phyloP scores from a whole-genome alignment of 257 asterid species.

The Avicennia marina region DNA sequence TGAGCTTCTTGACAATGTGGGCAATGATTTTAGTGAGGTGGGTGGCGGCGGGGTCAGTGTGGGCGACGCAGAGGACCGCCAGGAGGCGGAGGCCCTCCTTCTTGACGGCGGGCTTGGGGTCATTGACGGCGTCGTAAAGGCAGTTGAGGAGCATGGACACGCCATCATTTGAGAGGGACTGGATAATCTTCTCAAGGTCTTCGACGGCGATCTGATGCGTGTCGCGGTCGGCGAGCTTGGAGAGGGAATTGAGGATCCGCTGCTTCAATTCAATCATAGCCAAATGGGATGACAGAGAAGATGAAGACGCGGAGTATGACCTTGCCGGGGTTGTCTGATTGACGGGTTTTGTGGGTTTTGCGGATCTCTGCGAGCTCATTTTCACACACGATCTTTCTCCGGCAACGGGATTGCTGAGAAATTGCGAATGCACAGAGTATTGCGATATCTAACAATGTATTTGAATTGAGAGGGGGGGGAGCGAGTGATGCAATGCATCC shows the following conservation, averaged over 20 bases:
- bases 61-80: conserved; percentile 58
- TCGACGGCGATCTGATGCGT: conserved; percentile 98
- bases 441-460: not conserved
- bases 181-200: conserved; percentile 80
- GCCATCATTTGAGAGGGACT: conserved; percentile 73
- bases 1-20: conserved; percentile 70
- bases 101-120: conserved; percentile 79
- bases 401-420: not conserved
- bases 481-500: not conserved
- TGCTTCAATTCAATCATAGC: conserved; percentile 95
- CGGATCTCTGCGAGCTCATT: conserved; percentile 41
- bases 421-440: not conserved
- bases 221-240: conserved; percentile 94
- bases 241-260: conserved; percentile 70
- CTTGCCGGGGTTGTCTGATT: conserved; percentile 40
- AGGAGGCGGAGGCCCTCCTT: conserved; percentile 82
- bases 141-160: conserved; percentile 90
- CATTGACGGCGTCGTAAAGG: conserved; percentile 79
- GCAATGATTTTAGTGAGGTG: conserved; percentile 81
- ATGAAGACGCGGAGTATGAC: conserved; percentile 45
- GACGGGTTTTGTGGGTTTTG: conserved; percentile 72
- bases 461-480: not conserved
- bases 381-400: not conserved
- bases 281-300: conserved; percentile 74
- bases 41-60: conserved; percentile 58